Evolutionary conservation across 352 stramenopile species (phyloP).

Genomic region (Pythium coloratum): DNA sequence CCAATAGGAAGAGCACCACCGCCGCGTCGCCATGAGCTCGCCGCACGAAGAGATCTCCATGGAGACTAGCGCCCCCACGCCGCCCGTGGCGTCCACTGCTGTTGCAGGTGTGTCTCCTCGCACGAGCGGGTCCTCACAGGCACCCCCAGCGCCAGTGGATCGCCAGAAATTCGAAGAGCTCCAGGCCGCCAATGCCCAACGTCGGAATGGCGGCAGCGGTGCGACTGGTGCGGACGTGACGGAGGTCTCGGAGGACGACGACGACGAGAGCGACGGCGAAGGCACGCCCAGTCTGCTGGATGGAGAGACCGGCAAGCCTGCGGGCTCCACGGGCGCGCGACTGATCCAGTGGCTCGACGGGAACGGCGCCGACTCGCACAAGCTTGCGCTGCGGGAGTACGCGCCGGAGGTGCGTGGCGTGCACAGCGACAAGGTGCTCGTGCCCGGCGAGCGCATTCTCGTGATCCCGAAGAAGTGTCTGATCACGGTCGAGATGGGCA

Average conservation of each 20-base stretch:
- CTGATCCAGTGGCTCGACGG: conserved; percentile 77
- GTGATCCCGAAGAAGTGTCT: conserved; percentile 95
- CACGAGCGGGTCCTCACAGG: background rate
- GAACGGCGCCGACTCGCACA: conserved; percentile 73
- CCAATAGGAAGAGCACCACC: conserved; percentile 15
- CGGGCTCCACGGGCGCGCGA: conserved; percentile 57
- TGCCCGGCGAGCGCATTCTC: conserved; percentile 87
- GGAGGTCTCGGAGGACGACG: conserved; percentile 3
- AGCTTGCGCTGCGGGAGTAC: conserved; percentile 86
- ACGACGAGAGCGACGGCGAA: conserved; percentile 21
- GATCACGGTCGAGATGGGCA: conserved; percentile 99
- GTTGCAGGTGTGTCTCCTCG: background rate
- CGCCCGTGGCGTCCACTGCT: background rate
- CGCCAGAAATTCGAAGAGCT: conserved; percentile 45
- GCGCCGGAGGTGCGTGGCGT: conserved; percentile 92
- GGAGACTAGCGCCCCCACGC: background rate
- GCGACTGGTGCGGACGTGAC: conserved; percentile 14
- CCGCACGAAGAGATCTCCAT: conserved; percentile 4
- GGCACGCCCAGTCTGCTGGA: conserved; percentile 21
- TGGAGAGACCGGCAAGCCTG: conserved; percentile 20
- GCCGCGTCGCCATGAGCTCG: conserved; percentile 7
- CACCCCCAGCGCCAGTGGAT: conserved; percentile 24
- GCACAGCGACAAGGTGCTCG: conserved; percentile 87
- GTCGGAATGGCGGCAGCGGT: conserved; percentile 7
- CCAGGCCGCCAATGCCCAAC: conserved; percentile 24